Percentiles rank a stretch among this genome's conserved stretches.
Evolutionary conservation across 352 stramenopile species (phyloP).

Genomic region (Peronospora belbahrii): DNA sequence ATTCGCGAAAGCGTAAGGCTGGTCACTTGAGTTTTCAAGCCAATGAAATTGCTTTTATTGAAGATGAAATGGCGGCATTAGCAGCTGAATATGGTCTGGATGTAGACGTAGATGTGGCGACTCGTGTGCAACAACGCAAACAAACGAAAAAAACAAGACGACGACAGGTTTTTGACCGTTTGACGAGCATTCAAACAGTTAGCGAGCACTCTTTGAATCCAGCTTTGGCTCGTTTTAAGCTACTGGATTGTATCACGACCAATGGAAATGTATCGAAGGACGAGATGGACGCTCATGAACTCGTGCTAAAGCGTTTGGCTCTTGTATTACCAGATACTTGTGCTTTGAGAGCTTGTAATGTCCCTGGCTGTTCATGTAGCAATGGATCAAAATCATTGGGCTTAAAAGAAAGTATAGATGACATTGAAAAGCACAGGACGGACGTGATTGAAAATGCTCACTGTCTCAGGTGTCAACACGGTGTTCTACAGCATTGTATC

Average conservation of each 20-base stretch:
- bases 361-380: conserved; percentile 54
- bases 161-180: conserved; percentile 3
- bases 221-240: neutral
- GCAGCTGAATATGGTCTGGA: conserved; percentile 71
- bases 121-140: conserved; percentile 51
- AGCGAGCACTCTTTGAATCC: neutral
- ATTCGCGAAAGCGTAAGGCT: conserved; percentile 54
- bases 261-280: conserved; percentile 15
- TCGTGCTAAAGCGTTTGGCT: conserved; percentile 33
- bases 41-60: conserved; percentile 76
- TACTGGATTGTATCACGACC: conserved; percentile 8
- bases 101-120: conserved; percentile 58
- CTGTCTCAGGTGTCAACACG: conserved; percentile 65
- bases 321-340: conserved; percentile 51
- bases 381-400: conserved; percentile 34
- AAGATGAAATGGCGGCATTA: conserved; percentile 77
- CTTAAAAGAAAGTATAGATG: conserved; percentile 13
- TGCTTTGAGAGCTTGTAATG: conserved; percentile 40
- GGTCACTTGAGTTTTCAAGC: conserved; percentile 66
- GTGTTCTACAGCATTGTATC: conserved; percentile 57
- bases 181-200: neutral
- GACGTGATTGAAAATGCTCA: conserved; percentile 27
- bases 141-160: conserved; percentile 34
- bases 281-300: conserved; percentile 30
- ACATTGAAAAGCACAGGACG: conserved; percentile 6